Percentiles rank a stretch among this genome's conserved stretches.
These are phyloP conservation scores for Curvularia sp. DNA, from an alignment of 2,329 filamentous ascomycete genomes.

Conservation along the genomic window DNA sequence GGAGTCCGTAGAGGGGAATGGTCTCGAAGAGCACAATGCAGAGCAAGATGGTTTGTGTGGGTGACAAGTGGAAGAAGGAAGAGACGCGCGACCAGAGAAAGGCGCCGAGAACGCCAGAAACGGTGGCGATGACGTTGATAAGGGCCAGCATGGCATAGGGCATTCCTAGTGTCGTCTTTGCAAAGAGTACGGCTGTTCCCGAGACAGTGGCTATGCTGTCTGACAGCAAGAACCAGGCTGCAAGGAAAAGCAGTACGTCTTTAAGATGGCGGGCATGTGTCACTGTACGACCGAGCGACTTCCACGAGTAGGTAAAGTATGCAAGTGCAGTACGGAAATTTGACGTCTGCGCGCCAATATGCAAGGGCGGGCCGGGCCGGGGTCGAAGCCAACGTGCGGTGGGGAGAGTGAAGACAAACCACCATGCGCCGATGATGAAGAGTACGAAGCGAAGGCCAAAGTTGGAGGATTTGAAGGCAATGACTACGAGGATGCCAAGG, in stretches of 20 bases:
- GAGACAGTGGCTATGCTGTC: constrained; percentile 95
- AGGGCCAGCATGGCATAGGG: constrained; percentile 83
- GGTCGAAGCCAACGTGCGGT: constrained; percentile 86
- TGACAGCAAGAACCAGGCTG: constrained; percentile 91
- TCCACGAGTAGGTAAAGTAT: constrained; percentile 87
- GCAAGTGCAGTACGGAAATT: constrained; percentile 64
- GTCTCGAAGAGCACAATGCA: constrained; percentile 91
- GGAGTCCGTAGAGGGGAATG: constrained; percentile 88
- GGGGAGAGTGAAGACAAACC: constrained; percentile 89
- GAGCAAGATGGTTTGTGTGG: constrained; percentile 88
- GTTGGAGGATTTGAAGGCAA: constrained; percentile 68
- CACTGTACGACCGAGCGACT: constrained; percentile 80
- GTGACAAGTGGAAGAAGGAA: constrained; percentile 70
- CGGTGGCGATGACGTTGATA: constrained; percentile 91
- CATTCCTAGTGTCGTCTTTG: constrained; percentile 93
- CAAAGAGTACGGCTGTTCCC: constrained; percentile 92
- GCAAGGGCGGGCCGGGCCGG: constrained; percentile 80
- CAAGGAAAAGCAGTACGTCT: constrained; percentile 80
- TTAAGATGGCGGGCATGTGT: constrained; percentile 74
- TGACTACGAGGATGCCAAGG: constrained; percentile 77
- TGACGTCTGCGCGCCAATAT: constrained; percentile 37
- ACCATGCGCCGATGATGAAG: constrained; percentile 88
- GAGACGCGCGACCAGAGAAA: constrained; percentile 89
- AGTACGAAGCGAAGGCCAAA: constrained; percentile 88
- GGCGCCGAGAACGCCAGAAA: constrained; percentile 83